Base-by-base conservation (phyloP, 345 rosid genomes). In the Rhodamnia argentea region DNA sequence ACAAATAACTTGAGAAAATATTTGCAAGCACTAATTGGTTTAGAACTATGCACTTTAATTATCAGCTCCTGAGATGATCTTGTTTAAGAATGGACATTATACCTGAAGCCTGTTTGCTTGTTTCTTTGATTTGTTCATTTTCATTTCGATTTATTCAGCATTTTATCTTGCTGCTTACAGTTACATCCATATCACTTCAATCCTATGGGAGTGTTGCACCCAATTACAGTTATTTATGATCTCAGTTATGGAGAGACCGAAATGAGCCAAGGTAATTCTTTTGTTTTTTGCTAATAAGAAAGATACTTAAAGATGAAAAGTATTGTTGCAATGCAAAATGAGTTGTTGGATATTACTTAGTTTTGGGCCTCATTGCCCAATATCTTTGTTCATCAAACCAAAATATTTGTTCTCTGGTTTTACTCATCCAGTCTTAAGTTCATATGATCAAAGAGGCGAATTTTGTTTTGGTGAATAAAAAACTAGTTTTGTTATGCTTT, bases 191-290 rank as follows among this genome's bases (percentile, higher is more conserved):
- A 90, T 90, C 98, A 96, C 90, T 95, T 94, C 86, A 89, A 83
- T 90, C 97, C 96, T 50, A 94, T 96, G 29, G 96, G 96, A 47
- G 55, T 95, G 40, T 88, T 92, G 88, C 98, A 94, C 90, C 99
- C 98, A 83, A 42, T 97, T 84, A 97, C 96, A 52, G 91, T 91
- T 24, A 91, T 94, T 86, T 97, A 97, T 89, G 96, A 97, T 90
- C 98, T 96, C 87, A 92, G 91, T 89, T 96, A 95, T 86, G 98
- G 98, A 83, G 98, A 97, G 94, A 90, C 95, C 52, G 97, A 96
- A 91, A 87, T 94, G 93, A 96, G 94, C 90, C 99, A 96, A 96
- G 98, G 99, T 94, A 89, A 62, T n/a, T 10, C 16, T 10, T 26
- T 82, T 29, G 85, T 75, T 50, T 76, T 32, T 60, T 47, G 75